A percentile compares a stretch with the other conserved stretches of the same genome.
Conservation (phyloP, 1,139 yeast genomes). For the Diutina mesorugosa region DNA sequence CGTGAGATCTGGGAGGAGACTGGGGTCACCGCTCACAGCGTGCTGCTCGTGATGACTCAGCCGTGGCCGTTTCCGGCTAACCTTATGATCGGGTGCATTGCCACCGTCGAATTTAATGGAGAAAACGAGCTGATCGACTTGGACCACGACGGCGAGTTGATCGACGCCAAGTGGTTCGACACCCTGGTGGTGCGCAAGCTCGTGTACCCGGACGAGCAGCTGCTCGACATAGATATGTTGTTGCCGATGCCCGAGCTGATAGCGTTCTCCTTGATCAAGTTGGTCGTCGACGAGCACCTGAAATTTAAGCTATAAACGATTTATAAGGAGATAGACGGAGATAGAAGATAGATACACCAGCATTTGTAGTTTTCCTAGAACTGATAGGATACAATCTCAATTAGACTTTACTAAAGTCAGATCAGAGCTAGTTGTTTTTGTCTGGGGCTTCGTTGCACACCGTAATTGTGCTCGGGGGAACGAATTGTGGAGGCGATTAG, state of each 20-base stretch:
- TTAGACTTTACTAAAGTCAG: too few species aligned
- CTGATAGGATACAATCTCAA: too few species aligned
- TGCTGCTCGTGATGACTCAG: constrained; percentile 57
- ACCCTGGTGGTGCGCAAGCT: constrained; percentile 35
- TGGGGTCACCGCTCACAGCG: constrained; percentile 57
- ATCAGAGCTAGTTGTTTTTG: too few species aligned
- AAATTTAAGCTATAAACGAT: background rate
- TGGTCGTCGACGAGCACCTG: constrained; percentile 24
- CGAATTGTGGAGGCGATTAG: too few species aligned
- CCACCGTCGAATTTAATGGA: constrained; percentile 53
- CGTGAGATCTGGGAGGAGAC: constrained; percentile 95
- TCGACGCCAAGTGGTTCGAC: constrained; percentile 78
- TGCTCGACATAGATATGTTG: constrained; percentile 13
- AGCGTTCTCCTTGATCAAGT: constrained; percentile 27
- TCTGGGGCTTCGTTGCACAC: too few species aligned
- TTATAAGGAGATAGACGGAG: too few species aligned
- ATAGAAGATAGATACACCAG: too few species aligned
- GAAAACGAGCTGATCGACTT: constrained; percentile 48
- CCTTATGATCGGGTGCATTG: constrained; percentile 87
- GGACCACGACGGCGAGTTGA: constrained; percentile 75
- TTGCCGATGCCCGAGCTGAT: constrained; percentile 31
- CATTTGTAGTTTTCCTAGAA: too few species aligned
- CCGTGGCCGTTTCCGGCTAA: constrained; percentile 97
- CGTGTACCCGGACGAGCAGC: constrained; percentile 20
- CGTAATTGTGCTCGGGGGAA: too few species aligned